Base-by-base conservation (phyloP, 352 stramenopile species). In the Phytophthora pseudosyringae region DNA sequence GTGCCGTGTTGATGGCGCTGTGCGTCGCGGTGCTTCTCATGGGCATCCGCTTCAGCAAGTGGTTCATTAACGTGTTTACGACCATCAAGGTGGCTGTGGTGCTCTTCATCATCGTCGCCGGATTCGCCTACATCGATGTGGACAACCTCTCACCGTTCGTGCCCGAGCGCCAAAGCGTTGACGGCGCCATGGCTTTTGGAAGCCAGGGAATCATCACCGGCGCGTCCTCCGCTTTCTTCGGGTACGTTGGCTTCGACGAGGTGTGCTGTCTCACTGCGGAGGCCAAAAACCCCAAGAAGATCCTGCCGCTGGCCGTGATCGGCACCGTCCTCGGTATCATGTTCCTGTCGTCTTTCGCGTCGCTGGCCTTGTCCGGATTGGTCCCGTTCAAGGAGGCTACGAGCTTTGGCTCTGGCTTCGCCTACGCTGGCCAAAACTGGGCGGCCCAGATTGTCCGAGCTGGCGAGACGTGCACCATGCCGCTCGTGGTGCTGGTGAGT, bases 231-330 rank as follows among this genome's bases (percentile, higher is more conserved):
- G 92, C 88, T 16, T 98, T 98, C 78, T 98, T 98, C 74, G 92
- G 92, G 29, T 98, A 95, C 67, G 75, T 98, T 40, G 95, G 95
- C 7, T 98, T 98, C 64, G 95, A 99, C 70, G 94, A 98, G 58
- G 86, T 98, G 11, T 97, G 90, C 67, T 98, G 91, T 66, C 69
- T 98, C 4, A 86, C 90, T n/a, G 86, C 83, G 12, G 87, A 95
- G 51, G 78, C 80, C 10, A 88, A 90, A 61, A 84, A 95, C 71
- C 83, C 86, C n/a, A 75, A 82, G 43, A 80, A 76, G 43, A 86
- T 90, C 64, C 84, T 97, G 69, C 90, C 92, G 2, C 54, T 76
- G 15, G 85, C 85, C 15, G 88, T 98, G 47, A 86, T 97, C 21
- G 80, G 78, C 9, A 95, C 93, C 3, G 73, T 98, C 7, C 32